A percentile compares a stretch with the other conserved stretches of the same genome.
Conservation (phyloP, 768 basidiomycete species). For the Mycena polygramma region DNA sequence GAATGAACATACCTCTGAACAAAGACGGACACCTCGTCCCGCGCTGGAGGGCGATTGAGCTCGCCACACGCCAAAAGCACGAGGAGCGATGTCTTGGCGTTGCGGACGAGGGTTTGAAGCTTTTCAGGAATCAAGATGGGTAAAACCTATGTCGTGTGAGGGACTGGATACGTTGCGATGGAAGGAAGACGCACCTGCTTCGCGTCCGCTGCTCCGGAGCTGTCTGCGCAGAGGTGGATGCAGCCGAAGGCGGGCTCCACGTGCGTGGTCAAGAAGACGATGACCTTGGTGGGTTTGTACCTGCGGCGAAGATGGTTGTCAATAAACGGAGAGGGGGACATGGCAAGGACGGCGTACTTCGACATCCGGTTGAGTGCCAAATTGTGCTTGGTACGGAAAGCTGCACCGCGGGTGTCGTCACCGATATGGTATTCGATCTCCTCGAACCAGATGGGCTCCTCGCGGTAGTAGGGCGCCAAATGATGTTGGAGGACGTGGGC, state of each 20-base stretch:
- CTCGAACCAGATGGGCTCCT: not conserved
- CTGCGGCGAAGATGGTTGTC: not conserved
- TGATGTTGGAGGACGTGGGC: not conserved
- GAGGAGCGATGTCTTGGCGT: not conserved
- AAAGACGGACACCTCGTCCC: not conserved
- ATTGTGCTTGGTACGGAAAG: not conserved
- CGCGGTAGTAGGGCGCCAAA: not conserved
- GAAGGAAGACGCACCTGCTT: not conserved
- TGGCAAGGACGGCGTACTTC: not conserved
- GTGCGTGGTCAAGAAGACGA: constrained; percentile 9
- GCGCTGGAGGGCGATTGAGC: not conserved
- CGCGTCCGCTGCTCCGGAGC: not conserved
- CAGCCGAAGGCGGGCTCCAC: not conserved
- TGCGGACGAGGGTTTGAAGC: not conserved
- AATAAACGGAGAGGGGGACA: not conserved
- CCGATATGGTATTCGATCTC: not conserved
- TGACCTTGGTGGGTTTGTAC: not conserved
- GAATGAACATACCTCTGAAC: not conserved
- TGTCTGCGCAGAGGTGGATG: not conserved
- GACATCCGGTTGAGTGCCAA: not conserved
- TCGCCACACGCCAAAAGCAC: not conserved
- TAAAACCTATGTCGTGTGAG: not conserved
- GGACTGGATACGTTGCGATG: not conserved
- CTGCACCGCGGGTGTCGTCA: not conserved
- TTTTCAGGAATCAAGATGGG: not conserved